A percentile compares a stretch with the other conserved stretches of the same genome.
These are phyloP conservation scores for Rhynchosporium graminicola DNA, from an alignment of 2,329 filamentous ascomycete genomes.

Conservation along the genomic window DNA sequence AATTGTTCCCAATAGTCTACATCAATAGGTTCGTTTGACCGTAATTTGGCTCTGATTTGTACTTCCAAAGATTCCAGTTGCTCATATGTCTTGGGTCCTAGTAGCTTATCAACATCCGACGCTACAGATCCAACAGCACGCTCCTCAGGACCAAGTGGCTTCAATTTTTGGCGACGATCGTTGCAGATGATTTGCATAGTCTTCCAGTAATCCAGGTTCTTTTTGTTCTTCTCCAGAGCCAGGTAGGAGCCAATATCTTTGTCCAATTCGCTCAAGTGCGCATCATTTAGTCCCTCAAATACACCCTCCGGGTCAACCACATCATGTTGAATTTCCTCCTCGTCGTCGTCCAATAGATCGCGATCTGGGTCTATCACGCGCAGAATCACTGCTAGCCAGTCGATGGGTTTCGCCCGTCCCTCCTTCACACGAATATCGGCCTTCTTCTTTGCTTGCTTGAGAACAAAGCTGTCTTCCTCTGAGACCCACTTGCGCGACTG, in stretches of 20 bases:
- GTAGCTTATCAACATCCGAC: slow-evolving; percentile 82
- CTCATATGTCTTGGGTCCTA: slow-evolving; percentile 81
- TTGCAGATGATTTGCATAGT: slow-evolving; percentile 83
- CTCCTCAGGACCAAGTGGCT: slow-evolving; percentile 59
- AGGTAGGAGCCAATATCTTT: slow-evolving; percentile 80
- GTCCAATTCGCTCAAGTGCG: slow-evolving; percentile 73
- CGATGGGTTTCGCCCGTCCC: slow-evolving; percentile 86
- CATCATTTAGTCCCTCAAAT: slow-evolving; percentile 68
- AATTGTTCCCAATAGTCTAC: slow-evolving; percentile 98
- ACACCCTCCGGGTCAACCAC: slow-evolving; percentile 80
- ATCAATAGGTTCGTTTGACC: slow-evolving; percentile 84
- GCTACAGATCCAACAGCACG: slow-evolving; percentile 81
- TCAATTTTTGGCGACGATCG: slow-evolving; percentile 69
- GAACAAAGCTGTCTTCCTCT: slow-evolving; percentile 92
- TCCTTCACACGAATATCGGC: slow-evolving; percentile 92
- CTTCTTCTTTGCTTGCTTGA: slow-evolving; percentile 98
- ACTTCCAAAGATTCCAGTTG: slow-evolving; percentile 84
- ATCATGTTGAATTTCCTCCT: slow-evolving; percentile 68
- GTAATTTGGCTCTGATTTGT: slow-evolving; percentile 83
- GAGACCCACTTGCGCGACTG: slow-evolving; percentile 83
- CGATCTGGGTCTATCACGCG: slow-evolving; percentile 84
- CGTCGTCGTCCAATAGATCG: slow-evolving; percentile 81
- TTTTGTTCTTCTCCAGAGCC: slow-evolving; percentile 73
- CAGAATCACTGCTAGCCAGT: slow-evolving; percentile 89
- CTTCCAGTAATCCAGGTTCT: slow-evolving; percentile 89